Evolutionary conservation across 1,284 basidiomycete genomes (phyloP).

Genomic region (Pyrrhoderma lamaoense): DNA sequence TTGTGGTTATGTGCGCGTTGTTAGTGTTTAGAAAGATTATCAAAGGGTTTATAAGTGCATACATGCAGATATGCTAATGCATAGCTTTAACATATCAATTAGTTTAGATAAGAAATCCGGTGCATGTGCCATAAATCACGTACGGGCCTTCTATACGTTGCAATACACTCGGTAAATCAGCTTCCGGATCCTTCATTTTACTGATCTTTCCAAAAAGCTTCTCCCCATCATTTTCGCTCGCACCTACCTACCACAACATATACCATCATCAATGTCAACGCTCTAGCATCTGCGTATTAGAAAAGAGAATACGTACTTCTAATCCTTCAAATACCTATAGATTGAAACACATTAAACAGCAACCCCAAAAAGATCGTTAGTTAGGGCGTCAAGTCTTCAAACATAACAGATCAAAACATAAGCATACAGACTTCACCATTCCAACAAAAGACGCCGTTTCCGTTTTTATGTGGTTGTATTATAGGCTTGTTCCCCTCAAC

Average conservation of each 20-base stretch:
- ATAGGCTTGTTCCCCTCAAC: conserved; percentile 60
- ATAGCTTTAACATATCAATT: conserved; percentile 44
- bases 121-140: conserved; percentile 30
- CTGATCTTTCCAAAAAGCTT: conserved; percentile 51
- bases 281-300: not conserved
- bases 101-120: no score
- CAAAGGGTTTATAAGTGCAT: conserved; percentile 18
- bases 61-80: conserved; percentile 80
- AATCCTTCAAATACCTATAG: conserved; percentile 71
- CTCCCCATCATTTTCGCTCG: conserved; percentile 68
- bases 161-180: conserved; percentile 43
- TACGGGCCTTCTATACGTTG: conserved; percentile 80
- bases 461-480: conserved; percentile 63
- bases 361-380: no score
- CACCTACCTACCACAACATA: not conserved
- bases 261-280: conserved; percentile 27
- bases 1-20: conserved; percentile 10
- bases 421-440: conserved; percentile 72
- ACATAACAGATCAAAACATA: not conserved
- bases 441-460: conserved; percentile 72
- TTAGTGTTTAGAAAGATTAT: not conserved
- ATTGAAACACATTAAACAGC: not conserved
- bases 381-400: not conserved
- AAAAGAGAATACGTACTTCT: conserved; percentile 48
- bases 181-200: conserved; percentile 31